A percentile compares a stretch with the other conserved stretches of the same genome.
phyloP scores from a whole-genome alignment of 2,329 filamentous ascomycete species.

The Nothopassalora personata region DNA sequence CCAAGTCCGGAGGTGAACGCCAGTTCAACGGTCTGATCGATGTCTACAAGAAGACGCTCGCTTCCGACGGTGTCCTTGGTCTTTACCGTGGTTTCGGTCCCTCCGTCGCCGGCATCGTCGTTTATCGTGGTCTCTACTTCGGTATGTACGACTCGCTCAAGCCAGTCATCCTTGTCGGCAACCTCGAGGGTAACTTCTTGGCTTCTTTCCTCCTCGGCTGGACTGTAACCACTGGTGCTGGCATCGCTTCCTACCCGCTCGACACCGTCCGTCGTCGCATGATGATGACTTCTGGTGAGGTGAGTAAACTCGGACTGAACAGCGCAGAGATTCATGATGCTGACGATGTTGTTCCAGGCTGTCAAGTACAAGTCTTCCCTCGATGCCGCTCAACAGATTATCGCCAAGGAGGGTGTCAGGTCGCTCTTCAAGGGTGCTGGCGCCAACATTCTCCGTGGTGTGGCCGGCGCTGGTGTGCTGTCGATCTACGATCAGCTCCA shows the following conservation, averaged over 20 bases:
- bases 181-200: constrained; percentile 96
- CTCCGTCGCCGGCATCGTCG: constrained; percentile 96
- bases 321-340: background rate
- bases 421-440: constrained; percentile 99
- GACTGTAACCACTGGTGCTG: constrained; percentile 99
- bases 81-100: constrained; percentile 99
- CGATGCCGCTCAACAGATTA: constrained; percentile 92
- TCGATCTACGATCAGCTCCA: constrained; percentile 99
- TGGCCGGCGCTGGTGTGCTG: constrained; percentile 99
- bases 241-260: constrained; percentile 99
- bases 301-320: constrained; percentile 35
- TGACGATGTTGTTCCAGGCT: constrained; percentile 57
- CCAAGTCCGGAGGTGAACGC: constrained; percentile 93
- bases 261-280: constrained; percentile 99
- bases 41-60: constrained; percentile 99
- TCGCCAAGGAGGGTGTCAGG: constrained; percentile 94
- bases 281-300: constrained; percentile 95
- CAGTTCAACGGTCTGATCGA: constrained; percentile 99
- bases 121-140: constrained; percentile 99
- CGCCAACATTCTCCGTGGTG: constrained; percentile 99
- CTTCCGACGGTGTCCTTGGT: constrained; percentile 97
- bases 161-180: constrained; percentile 88
- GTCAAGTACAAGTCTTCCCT: constrained; percentile 99
- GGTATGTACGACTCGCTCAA: constrained; percentile 99
- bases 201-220: constrained; percentile 98